phyloP scores from a whole-genome alignment of 805 yeast species.

The Zygoascus bituminiphila region DNA sequence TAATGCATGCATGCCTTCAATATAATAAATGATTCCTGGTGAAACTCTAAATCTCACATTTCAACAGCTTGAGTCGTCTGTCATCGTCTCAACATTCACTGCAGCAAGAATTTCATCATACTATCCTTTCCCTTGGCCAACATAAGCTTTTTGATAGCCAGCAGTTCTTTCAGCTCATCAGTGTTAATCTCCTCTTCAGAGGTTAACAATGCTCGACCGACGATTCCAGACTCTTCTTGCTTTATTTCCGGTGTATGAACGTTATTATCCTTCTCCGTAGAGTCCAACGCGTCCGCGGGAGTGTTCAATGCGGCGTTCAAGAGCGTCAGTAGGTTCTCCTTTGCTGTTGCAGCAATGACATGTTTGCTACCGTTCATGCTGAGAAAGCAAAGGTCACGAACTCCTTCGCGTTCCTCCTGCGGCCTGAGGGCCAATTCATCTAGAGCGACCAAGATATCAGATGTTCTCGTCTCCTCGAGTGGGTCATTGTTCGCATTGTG shows the following conservation, averaged over 20 bases:
- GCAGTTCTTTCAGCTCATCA: constrained; percentile 32
- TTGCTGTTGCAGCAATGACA: constrained; percentile 26
- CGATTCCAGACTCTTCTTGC: constrained; percentile 9
- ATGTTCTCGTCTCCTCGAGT: constrained; percentile 25
- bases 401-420: constrained; percentile 24
- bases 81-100: background rate
- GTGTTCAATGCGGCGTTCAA: constrained; percentile 31
- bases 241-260: constrained; percentile 30
- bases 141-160: constrained; percentile 52
- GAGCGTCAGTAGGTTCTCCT: constrained; percentile 20
- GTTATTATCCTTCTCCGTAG: background rate
- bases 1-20: background rate
- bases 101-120: constrained; percentile 46
- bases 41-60: too few relatives aligned
- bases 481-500: constrained; percentile 30
- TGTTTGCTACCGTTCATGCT: constrained; percentile 28
- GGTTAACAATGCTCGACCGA: too few relatives aligned
- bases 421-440: constrained; percentile 25
- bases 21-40: background rate
- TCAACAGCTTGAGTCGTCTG: too few relatives aligned
- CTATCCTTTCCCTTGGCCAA: constrained; percentile 62
- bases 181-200: background rate
- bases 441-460: constrained; percentile 32
- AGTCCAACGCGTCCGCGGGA: background rate
- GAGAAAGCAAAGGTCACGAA: constrained; percentile 31